Evolutionary conservation across 148 eudicot genomes (phyloP), one percentile per base, ranked within the genome.

Genomic region (Cornus controversa): DNA sequence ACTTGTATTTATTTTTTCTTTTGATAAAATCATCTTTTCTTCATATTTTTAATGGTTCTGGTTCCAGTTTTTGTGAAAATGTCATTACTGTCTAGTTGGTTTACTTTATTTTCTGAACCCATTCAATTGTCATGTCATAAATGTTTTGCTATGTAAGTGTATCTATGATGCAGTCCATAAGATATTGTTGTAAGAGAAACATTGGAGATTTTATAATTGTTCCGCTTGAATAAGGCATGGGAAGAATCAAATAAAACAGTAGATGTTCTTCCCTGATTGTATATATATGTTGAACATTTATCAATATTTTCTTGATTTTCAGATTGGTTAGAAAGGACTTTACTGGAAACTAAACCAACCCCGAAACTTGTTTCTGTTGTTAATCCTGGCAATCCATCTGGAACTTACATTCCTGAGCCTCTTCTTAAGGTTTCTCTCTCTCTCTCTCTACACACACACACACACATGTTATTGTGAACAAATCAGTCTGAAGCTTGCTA

Each of bases 351-450:
- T 73, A 86, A 89, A 83, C 98, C 97, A 69, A 90, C 92, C 37
- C 99, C 99, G 13, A 96, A 96, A 89, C 98, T 96, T 79, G 98
- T 96, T 22, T 87, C 98, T 26, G 97, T 96, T 78, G 99, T 96
- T 76, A 96, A 96, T 87, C 99, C 99, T 28, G 99, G 99, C 62
- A 96, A 96, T 54, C 99, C 99, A 24, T 93, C 99, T 37, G 99
- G 99, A 80, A 96, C 99, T 16, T 96, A 93, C 82, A 89, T 96
- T 50, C 99, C 99, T 2, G 95, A 89, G 66, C 83, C 90, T 74
- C 94, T 96, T 69, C 98, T 96, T 69, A 89, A 89, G 99, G 99
- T 96, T 67, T 67, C 64, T 77, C 47, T 83, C 79, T 85, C 62
- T 54, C 22, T n/a, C n/a, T n/a, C n/a, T n/a, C n/a, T n/a, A n/a